Conservation (phyloP, 1,284 basidiomycete species). For the Tylopilus sp. region DNA sequence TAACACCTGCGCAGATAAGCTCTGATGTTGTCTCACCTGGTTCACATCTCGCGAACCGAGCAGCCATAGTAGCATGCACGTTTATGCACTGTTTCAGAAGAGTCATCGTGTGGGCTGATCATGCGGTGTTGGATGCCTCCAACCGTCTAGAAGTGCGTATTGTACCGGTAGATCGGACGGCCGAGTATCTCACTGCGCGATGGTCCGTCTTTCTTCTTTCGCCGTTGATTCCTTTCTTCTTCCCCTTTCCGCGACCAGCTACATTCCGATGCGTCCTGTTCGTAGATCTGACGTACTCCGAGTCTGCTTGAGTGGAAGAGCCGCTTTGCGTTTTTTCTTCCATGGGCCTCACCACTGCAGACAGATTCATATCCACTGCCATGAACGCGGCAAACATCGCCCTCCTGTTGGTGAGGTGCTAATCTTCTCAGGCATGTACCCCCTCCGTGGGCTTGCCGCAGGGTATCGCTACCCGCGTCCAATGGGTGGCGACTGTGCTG, state of each 20-base stretch:
- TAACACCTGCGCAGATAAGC: constrained; percentile 9
- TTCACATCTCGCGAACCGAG: constrained; percentile 20
- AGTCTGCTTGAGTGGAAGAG: constrained; percentile 14
- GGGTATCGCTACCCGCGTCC: too few species aligned
- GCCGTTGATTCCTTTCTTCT: too few species aligned
- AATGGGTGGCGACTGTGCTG: neutral
- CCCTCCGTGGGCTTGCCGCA: too few species aligned
- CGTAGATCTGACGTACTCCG: constrained; percentile 17
- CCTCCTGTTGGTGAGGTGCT: constrained; percentile 10
- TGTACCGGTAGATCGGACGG: constrained; percentile 1
- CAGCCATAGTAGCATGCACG: constrained; percentile 33
- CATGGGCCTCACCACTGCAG: neutral
- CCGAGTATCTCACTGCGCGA: constrained; percentile 15
- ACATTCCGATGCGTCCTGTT: neutral
- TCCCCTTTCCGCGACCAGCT: too few species aligned
- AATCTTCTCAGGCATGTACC: too few species aligned
- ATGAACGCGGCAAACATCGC: constrained; percentile 12
- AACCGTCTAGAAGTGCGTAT: constrained; percentile 7
- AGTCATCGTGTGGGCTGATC: constrained; percentile 11
- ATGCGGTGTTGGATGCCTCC: constrained; percentile 13
- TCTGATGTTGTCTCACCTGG: neutral
- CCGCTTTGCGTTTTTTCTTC: neutral
- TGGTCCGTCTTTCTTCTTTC: constrained; percentile 10
- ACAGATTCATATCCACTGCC: constrained; percentile 17
- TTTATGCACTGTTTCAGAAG: constrained; percentile 35